Evolutionary conservation across 2,329 filamentous ascomycete genomes (phyloP), one percentile per base, ranked within the genome.

Genomic region (Fusarium newnesense): DNA sequence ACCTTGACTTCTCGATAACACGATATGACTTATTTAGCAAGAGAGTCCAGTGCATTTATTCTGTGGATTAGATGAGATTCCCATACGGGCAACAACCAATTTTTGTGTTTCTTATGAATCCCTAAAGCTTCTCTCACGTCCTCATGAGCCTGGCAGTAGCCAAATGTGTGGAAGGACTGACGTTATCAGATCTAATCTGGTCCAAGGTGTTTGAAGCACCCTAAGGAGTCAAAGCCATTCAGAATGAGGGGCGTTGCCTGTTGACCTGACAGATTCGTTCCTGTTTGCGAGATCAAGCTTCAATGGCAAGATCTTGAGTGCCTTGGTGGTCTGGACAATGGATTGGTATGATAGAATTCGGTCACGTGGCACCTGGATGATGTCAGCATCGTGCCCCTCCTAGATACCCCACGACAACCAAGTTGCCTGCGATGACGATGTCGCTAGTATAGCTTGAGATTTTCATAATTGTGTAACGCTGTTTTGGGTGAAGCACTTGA

Each of bases 321-420:
- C 34, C 9, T 28, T 7, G n/a, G 30, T 34, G 47, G n/a, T 34
- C 18, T 9, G 24, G 13, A 34, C 16, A 34, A 30, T 36, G n/a
- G n/a, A 24, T 36, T 36, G 18, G 10, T 39, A 21, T 21, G 32
- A 39, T 21, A 19, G n/a, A 54, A 30, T 13, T 2, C 11, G 16
- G 56, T 73, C 71, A 73, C 71, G 70, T 73, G 70, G 18, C 4
- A 32, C 7, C 9, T 15, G 15, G 54, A 66, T 72, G 70, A 72
- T 73, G 70, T 73, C 70, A 73, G 70, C 65, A 67, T 28, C 28
- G 28, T 73, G 46, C 70, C 70, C 70, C 70, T 73, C 70, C 70
- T 53, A 15, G 34, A 16, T 72, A 64, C 70, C 69, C 70, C 70
- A 62, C 60, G 50, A 50, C 44, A 44, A 54, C 34, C 26, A 39